Base-by-base conservation (phyloP, 352 stramenopile species). In the Phytophthora pseudosyringae region DNA sequence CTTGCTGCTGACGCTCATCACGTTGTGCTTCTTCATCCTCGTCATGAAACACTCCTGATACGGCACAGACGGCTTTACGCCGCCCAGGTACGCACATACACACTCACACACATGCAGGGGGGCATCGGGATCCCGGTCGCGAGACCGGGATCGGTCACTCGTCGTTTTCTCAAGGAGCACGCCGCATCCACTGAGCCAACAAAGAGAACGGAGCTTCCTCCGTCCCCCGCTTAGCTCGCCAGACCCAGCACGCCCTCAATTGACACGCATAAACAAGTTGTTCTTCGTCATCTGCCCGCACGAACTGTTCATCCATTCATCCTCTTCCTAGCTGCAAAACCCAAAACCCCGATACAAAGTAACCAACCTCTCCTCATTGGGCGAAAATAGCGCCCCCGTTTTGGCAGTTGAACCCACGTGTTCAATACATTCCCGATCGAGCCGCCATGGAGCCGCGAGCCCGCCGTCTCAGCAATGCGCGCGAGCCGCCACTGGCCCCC, bases 11-110 rank as follows among this genome's bases (percentile, higher is more conserved):
- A 61, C 73, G 4, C 55, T 78, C 38, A 94, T 93, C 49, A 79
- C 80, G 4, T 8, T 88, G 13, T 94, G 84, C 60, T 89, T 92
- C 58, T 44, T 85, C 16, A 69, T 91, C 10, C 71, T 94, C 21
- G 10, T 90, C 5, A 41, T 81, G 51, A 94, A 93, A 39, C 86
- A 94, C 57, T 82, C 76, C 16, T 90, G 49, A 88, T 11, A n/a
- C 18, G 25, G 13, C 31, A 35, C 29, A 59, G 29, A 44, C 48
- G 2, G 5, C 38, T 33, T 4, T 2, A 47, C 41, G 31, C 41
- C 41, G 41, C n/a, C n/a, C 28, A 55, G 12, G n/a, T 51, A 38
- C 28, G 50, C 10, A 29, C 33, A 53, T 16, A 58, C 10, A 29
- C 33, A 53, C 2, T 4, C 12, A 51, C 28, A 6, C 43, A 62